Conservation (phyloP, 495 filamentous ascomycete species). For the Astrocystis sublimbata region DNA sequence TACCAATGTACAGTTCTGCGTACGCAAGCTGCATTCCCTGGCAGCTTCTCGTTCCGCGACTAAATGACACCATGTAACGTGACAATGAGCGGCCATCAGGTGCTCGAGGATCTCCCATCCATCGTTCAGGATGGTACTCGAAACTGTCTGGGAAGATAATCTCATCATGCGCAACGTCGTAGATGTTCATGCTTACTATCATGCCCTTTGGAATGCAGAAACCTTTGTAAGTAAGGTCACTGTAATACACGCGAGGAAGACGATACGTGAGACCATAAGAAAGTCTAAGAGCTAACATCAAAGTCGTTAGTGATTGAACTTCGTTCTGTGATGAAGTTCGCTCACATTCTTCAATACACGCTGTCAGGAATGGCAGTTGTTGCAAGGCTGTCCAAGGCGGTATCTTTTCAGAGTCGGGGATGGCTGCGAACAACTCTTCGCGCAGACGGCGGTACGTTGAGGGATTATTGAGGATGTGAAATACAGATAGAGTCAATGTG, state of each 20-base stretch:
- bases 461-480: background rate
- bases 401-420: background rate
- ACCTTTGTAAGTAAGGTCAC: background rate
- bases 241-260: background rate
- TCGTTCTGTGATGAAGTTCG: background rate
- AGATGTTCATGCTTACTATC: background rate
- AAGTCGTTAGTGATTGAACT: background rate
- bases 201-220: background rate
- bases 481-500: background rate
- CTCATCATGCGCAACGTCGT: background rate
- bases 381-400: background rate
- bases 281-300: background rate
- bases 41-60: constrained; percentile 45
- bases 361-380: background rate
- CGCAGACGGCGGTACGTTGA: background rate
- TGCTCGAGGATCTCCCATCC: background rate
- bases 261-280: background rate
- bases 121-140: constrained; percentile 11
- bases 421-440: background rate
- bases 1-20: constrained; percentile 35
- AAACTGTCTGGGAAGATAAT: background rate
- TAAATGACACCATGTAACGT: constrained; percentile 41
- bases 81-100: constrained; percentile 14
- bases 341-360: constrained; percentile 3
- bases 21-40: constrained; percentile 39